Base-by-base conservation (phyloP, 2,329 filamentous ascomycete species). In the Tolypocladium guangdongense region DNA sequence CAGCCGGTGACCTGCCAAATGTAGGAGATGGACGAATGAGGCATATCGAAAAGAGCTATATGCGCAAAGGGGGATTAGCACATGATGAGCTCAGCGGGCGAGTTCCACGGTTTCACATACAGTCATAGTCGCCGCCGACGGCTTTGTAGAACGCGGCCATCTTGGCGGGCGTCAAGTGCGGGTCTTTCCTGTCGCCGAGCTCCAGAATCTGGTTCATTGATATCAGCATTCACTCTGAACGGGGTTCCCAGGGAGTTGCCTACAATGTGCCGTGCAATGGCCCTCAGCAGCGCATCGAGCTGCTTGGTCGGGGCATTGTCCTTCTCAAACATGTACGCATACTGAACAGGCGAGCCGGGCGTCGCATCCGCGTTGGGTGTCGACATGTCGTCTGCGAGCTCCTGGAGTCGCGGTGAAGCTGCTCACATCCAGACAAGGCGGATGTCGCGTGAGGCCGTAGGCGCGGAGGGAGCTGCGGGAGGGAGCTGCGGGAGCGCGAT, bases 1-100 rank as follows among this genome's bases (percentile, higher is more conserved):
- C 92, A 96, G 60, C 92, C 93, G 51, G 95, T 82, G 8, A 88
- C 88, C 64, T 90, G 87, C 77, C 95, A 97, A 59, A 96, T 93
- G 71, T 90, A 95, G 32, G 91, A 93, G 57, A 99, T 84, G 45
- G 86, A 85, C 38, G 82, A 74, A 56, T 84, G 73, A 22, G 87
- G 84, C 36, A 87, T 88, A 3, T 85, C 78, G 43, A 97, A 97
- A 52, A 97, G 80, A 27, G 78, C 80, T 82, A 60, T 56, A 50
- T 12, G 30, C 48, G 49, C 39, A 2, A 24, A 41, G 50, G 33
- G 22, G 27, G 45, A 53, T 52, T 43, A 55, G 45, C 49, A 33
- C 18, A 20, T 7, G 38, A 14, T 20, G 11, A 16, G n/a, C 37
- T 2, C 14, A 18, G n/a, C 3, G 18, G 18, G 4, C 16, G 3